These are phyloP conservation scores for Karstenula rhodostoma DNA, from an alignment of 2,329 filamentous ascomycete species.

Conservation along the genomic window DNA sequence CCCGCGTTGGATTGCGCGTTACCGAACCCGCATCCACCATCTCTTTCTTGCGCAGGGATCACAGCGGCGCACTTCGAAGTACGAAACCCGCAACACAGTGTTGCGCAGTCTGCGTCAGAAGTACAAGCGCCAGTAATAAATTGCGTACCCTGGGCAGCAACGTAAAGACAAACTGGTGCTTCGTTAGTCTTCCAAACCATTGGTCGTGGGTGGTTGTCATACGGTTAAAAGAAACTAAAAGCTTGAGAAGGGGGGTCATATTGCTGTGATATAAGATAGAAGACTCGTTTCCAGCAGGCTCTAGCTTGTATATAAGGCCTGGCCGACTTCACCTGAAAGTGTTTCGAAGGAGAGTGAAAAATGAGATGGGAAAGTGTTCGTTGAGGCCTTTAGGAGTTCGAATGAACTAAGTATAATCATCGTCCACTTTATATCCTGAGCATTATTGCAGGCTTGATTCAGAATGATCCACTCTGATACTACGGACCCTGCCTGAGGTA, in stretches of 20 bases:
- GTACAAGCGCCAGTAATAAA: conserved; percentile 52
- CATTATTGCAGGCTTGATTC: conserved; percentile 7
- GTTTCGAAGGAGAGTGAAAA: conserved; percentile 6
- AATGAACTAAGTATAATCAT: conserved; percentile 5
- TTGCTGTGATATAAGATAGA: conserved; percentile 2
- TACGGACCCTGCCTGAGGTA: conserved; percentile 21
- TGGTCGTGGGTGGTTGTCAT: conserved; percentile 5
- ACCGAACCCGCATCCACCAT: conserved; percentile 44
- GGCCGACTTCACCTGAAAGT: conserved; percentile 33
- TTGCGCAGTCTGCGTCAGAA: conserved; percentile 50
- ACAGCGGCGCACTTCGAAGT: conserved; percentile 43
- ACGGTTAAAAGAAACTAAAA: conserved; percentile 36
- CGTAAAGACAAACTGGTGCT: conserved; percentile 34
- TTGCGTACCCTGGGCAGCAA: conserved; percentile 43
- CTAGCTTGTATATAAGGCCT: conserved; percentile 21
- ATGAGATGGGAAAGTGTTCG: conserved; percentile 10
- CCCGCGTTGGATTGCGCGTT: conserved; percentile 32
- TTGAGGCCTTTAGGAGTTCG: conserved; percentile 19
- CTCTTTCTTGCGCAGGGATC: conserved; percentile 38
- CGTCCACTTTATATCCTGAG: conserved; percentile 26
- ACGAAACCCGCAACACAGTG: conserved; percentile 49
- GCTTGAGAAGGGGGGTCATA: conserved; percentile 41
- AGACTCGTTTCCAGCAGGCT: conserved; percentile 12
- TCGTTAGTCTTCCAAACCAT: conserved; percentile 2
- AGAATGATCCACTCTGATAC: conserved; percentile 28